Percentiles rank a stretch among this genome's conserved stretches.
Conservation (phyloP, 345 rosid species). For the Eucalyptus tenuipes region DNA sequence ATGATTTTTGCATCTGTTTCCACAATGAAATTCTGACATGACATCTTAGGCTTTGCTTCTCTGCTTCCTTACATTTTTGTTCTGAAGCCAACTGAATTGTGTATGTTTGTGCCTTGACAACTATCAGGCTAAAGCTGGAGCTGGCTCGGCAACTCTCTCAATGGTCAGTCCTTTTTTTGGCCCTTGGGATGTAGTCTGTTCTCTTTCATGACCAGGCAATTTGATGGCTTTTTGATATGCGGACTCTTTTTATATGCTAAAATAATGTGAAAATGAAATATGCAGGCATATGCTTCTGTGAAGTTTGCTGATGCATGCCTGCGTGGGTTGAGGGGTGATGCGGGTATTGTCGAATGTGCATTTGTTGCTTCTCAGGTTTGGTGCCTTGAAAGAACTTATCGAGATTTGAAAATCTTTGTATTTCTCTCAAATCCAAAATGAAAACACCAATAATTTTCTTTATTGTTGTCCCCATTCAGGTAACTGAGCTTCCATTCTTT, state of each 20-base stretch:
- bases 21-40: not conserved
- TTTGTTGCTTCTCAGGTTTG: constrained; percentile 72
- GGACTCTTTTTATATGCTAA: not conserved
- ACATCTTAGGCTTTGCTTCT: not conserved
- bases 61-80: not conserved
- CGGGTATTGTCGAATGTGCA: constrained; percentile 58
- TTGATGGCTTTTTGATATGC: not conserved
- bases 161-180: constrained; percentile 41
- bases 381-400: not conserved
- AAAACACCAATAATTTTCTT: not conserved
- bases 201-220: not conserved
- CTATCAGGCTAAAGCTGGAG: constrained; percentile 92
- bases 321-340: constrained; percentile 77
- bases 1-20: not conserved
- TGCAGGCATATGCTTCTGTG: constrained; percentile 96
- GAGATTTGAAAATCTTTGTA: not conserved
- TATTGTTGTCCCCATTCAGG: constrained; percentile 9
- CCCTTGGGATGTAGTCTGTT: not conserved
- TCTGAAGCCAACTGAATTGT: not conserved
- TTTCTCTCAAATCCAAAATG: not conserved
- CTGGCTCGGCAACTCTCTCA: constrained; percentile 94
- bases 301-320: constrained; percentile 95
- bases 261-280: not conserved
- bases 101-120: not conserved
- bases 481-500: constrained; percentile 93